phyloP scores from a whole-genome alignment of 352 stramenopile genomes.

The Phytophthora sojae region DNA sequence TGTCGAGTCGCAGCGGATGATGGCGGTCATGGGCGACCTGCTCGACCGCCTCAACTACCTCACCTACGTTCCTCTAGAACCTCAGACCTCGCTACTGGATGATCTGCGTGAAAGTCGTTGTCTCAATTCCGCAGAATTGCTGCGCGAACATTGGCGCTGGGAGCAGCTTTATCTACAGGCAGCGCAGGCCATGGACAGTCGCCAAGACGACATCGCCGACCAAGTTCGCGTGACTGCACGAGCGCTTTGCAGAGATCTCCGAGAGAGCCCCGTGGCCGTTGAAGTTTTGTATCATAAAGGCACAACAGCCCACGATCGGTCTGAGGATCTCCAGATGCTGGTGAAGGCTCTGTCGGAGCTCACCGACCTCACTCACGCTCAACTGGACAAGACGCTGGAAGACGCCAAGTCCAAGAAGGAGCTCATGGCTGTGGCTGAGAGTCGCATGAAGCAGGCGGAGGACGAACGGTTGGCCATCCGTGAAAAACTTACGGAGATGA shows the following conservation, averaged over 20 bases:
- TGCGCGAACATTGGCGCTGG: conserved; percentile 82
- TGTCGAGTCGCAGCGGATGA: conserved; percentile 90
- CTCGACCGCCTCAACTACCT: conserved; percentile 88
- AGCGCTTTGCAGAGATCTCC: conserved; percentile 72
- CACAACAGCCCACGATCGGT: conserved; percentile 57
- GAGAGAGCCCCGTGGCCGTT: conserved; percentile 75
- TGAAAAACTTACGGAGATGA: conserved; percentile 78
- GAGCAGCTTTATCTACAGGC: conserved; percentile 78
- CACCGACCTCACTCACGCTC: conserved; percentile 76
- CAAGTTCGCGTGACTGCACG: conserved; percentile 76
- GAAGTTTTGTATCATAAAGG: conserved; percentile 82
- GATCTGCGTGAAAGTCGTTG: conserved; percentile 71
- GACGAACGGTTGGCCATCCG: conserved; percentile 81
- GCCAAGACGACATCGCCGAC: conserved; percentile 78
- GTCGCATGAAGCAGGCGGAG: conserved; percentile 82
- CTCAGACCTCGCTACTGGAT: conserved; percentile 58
- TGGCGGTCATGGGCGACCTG: conserved; percentile 88
- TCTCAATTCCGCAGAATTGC: conserved; percentile 60
- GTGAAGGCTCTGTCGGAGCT: conserved; percentile 84
- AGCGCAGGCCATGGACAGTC: conserved; percentile 61
- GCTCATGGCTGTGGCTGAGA: conserved; percentile 78
- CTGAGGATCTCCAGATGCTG: conserved; percentile 74
- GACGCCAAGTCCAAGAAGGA: conserved; percentile 88
- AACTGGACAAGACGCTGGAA: conserved; percentile 87
- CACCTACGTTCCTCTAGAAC: conserved; percentile 80